phyloP scores from a whole-genome alignment of 139 green algal species.

The Microglena sp. region DNA sequence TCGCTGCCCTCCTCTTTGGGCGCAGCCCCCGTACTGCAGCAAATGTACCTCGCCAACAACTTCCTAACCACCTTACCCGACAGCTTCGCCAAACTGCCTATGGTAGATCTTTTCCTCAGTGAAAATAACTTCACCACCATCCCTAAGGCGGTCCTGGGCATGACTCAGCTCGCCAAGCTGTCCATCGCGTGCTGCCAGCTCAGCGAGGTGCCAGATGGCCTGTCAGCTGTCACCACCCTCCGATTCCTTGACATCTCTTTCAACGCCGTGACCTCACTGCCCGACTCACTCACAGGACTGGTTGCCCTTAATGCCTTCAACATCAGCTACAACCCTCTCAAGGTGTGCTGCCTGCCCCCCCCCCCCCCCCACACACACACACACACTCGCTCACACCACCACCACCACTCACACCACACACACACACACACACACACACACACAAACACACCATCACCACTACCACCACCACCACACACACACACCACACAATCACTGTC shows the following conservation, averaged over 20 bases:
- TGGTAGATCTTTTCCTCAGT: constrained; percentile 43
- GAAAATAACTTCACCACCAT: constrained; percentile 36
- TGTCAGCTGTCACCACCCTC: constrained; percentile 5
- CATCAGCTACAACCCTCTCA: constrained; percentile 41
- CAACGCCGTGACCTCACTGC: constrained; percentile 28
- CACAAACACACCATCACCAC: no score
- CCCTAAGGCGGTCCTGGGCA: constrained; percentile 9
- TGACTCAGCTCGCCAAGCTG: constrained; percentile 38
- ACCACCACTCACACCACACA: no score
- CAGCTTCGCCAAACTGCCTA: constrained; percentile 25
- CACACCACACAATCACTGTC: no score
- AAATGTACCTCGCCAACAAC: constrained; percentile 33
- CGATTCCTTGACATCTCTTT: constrained; percentile 38
- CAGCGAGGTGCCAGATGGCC: constrained; percentile 14
- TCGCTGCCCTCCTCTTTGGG: constrained; percentile 23
- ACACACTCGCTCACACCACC: no score
- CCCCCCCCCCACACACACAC: no score
- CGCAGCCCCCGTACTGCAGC: constrained; percentile 30
- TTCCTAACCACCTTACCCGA: constrained; percentile 25
- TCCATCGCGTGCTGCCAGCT: constrained; percentile 35
- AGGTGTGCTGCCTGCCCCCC: no score
- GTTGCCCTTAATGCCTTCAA: constrained; percentile 32
- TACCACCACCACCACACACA: no score
- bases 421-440: no score
- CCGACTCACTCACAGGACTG: constrained; percentile 11